Conservation (phyloP, 1,284 basidiomycete species). For the Cystobasidiaceae sp. region DNA sequence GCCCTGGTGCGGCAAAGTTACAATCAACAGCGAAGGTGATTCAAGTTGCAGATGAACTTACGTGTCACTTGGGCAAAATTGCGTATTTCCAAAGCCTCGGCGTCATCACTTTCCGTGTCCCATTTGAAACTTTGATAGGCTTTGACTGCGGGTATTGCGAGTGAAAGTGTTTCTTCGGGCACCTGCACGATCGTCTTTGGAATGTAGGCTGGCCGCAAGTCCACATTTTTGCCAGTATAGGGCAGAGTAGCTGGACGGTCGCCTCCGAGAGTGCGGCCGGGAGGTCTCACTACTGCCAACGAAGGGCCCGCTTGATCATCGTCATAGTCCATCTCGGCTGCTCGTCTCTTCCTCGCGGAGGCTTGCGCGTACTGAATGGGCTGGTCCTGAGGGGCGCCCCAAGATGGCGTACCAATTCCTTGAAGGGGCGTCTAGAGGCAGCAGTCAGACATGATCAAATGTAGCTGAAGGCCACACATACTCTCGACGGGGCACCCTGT, state of each 20-base stretch:
- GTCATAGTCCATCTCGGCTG: neutral
- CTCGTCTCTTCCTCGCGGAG: conserved; percentile 1
- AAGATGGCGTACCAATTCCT: conserved; percentile 3
- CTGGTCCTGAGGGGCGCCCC: conserved; percentile 25
- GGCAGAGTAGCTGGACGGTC: conserved; percentile 54
- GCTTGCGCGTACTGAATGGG: conserved; percentile 7
- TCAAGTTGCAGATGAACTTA: conserved; percentile 44
- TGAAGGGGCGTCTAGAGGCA: conserved; percentile 11
- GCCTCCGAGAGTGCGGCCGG: conserved; percentile 64
- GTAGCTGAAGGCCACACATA: neutral
- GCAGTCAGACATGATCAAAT: neutral
- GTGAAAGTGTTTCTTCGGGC: conserved; percentile 46
- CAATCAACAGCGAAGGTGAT: conserved; percentile 8
- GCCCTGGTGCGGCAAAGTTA: conserved; percentile 52
- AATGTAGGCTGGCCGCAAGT: conserved; percentile 50
- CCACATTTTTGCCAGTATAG: conserved; percentile 51
- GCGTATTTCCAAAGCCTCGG: conserved; percentile 65
- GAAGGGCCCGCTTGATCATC: neutral
- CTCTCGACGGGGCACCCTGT: neutral
- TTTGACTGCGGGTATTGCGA: conserved; percentile 53
- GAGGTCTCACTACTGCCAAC: conserved; percentile 36
- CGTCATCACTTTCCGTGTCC: conserved; percentile 56
- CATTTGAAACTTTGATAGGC: conserved; percentile 57
- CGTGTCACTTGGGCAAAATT: conserved; percentile 64
- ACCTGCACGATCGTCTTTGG: conserved; percentile 34